Evolutionary conservation across 345 rosid genomes (phyloP).

Genomic region (Brassica nigra): DNA sequence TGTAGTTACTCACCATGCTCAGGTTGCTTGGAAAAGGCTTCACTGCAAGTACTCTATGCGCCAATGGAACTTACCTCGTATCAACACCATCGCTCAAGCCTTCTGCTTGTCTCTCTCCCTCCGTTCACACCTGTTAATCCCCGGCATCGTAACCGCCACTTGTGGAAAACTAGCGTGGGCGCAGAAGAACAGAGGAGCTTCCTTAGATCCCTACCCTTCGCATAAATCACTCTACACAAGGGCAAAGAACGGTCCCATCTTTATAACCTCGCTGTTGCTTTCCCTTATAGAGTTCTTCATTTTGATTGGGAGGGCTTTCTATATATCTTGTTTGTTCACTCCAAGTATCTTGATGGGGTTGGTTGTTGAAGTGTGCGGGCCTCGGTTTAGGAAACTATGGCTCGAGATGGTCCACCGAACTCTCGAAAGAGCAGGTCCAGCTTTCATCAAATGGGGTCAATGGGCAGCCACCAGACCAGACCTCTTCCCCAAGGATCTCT

Average conservation of each 20-base stretch:
- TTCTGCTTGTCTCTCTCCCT: constrained; percentile 69
- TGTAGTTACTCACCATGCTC: constrained; percentile 54
- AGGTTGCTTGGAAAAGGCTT: constrained; percentile 66
- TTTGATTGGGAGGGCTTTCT: constrained; percentile 68
- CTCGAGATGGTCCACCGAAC: constrained; percentile 73
- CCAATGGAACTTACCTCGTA: constrained; percentile 44
- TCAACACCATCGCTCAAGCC: constrained; percentile 79
- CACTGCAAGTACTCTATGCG: constrained; percentile 44
- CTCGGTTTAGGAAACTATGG: constrained; percentile 69
- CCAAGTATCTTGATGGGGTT: constrained; percentile 82
- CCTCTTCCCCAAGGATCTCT: constrained; percentile 88
- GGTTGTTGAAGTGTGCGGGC: constrained; percentile 68
- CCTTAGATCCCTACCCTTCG: constrained; percentile 50
- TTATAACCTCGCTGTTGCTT: constrained; percentile 53
- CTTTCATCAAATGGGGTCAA: constrained; percentile 99
- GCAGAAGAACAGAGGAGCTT: constrained; percentile 17
- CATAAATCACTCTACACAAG: constrained; percentile 63
- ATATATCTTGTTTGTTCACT: constrained; percentile 67
- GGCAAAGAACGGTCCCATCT: constrained; percentile 79
- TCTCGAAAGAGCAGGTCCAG: constrained; percentile 90
- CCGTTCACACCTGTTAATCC: constrained; percentile 63
- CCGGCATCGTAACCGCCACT: constrained; percentile 58
- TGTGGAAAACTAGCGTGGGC: constrained; percentile 63
- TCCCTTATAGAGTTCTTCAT: constrained; percentile 62
- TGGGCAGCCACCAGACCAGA: constrained; percentile 99